Evolutionary conservation across 1,139 yeast genomes (phyloP).

Genomic region (Geotrichum restrictum): DNA sequence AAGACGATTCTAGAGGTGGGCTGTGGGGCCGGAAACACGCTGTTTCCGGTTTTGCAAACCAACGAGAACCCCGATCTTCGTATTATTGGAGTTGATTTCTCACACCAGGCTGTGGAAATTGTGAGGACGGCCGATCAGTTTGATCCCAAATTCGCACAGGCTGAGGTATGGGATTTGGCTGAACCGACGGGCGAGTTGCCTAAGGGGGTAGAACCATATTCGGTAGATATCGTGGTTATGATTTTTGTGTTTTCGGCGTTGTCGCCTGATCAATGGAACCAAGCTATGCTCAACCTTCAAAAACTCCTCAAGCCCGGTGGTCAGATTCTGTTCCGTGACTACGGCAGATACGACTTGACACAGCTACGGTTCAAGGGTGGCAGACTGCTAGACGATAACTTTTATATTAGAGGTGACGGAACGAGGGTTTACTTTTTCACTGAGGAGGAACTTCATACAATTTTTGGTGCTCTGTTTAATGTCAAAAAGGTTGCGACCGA

Average conservation of each 20-base stretch:
- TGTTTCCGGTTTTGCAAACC: constrained; percentile 80
- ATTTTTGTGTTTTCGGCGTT: constrained; percentile 90
- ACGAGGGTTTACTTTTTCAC: constrained; percentile 96
- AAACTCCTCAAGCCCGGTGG: constrained; percentile 91
- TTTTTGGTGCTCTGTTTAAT: constrained; percentile 62
- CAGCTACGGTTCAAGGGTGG: constrained; percentile 91
- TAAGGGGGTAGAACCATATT: constrained; percentile 72
- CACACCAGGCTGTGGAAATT: constrained; percentile 82
- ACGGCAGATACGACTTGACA: constrained; percentile 93
- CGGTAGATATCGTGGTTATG: constrained; percentile 89
- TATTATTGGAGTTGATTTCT: constrained; percentile 85
- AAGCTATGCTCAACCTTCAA: constrained; percentile 66
- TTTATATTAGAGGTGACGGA: constrained; percentile 96
- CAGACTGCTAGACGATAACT: constrained; percentile 82
- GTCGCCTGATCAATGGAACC: constrained; percentile 86
- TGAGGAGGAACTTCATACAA: constrained; percentile 77
- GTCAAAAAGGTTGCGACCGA: constrained; percentile 83
- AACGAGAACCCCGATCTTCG: constrained; percentile 73
- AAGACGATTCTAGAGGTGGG: constrained; percentile 84
- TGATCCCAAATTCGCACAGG: constrained; percentile 62
- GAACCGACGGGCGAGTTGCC: constrained; percentile 72
- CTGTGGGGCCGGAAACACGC: constrained; percentile 97
- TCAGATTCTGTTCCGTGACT: constrained; percentile 80
- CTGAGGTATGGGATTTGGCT: constrained; percentile 95
- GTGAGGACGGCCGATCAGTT: constrained; percentile 62